Conservation (phyloP, 495 filamentous ascomycete genomes). For the Annulohypoxylon maeteangense region DNA sequence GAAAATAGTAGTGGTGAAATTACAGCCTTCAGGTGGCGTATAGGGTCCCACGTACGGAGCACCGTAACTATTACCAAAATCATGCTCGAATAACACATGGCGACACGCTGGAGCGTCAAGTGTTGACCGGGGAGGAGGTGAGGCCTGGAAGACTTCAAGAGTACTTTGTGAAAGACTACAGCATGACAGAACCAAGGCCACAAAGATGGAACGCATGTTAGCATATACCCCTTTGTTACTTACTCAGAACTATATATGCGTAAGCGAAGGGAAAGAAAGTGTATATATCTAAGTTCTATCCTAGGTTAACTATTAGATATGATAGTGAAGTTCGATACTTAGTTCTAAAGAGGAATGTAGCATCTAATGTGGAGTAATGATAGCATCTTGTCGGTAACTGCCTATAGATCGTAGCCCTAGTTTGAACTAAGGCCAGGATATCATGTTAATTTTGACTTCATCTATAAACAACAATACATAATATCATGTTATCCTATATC, state of each 20-base stretch:
- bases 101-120: constrained; percentile 27
- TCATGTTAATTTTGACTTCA: not conserved
- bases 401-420: too few relatives aligned
- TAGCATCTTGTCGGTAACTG: constrained; percentile 10
- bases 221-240: not conserved
- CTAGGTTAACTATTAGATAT: not conserved
- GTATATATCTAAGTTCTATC: not conserved
- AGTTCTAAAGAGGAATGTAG: constrained; percentile 28
- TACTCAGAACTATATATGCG: not conserved
- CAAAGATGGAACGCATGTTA: constrained; percentile 3
- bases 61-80: constrained; percentile 82
- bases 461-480: too few relatives aligned
- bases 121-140: constrained; percentile 35
- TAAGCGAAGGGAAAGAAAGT: not conserved
- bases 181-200: constrained; percentile 17
- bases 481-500: too few relatives aligned
- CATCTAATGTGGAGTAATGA: constrained; percentile 30
- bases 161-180: constrained; percentile 19
- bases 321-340: not conserved
- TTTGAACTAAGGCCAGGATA: not conserved
- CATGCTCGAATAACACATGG: constrained; percentile 70
- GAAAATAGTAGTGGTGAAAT: constrained; percentile 81
- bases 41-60: constrained; percentile 80
- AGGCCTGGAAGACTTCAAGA: constrained; percentile 43
- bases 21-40: constrained; percentile 74